Conservation (phyloP, 148 eudicot species). For the Persicaria tinctoria region DNA sequence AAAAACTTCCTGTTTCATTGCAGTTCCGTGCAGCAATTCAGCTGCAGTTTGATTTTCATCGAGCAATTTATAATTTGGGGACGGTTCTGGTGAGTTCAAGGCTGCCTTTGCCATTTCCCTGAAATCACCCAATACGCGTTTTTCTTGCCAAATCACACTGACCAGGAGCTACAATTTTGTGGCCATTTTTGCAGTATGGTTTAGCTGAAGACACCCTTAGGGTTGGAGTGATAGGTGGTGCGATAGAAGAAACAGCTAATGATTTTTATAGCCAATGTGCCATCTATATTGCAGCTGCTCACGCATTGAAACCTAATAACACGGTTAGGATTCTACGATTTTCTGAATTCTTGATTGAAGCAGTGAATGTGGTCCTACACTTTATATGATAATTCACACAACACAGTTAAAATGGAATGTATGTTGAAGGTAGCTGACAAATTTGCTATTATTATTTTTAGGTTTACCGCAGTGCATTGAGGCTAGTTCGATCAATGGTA, state of each 20-base stretch:
- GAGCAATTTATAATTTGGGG: conserved; percentile 97
- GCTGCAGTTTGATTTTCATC: conserved; percentile 92
- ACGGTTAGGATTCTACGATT: conserved; percentile 36
- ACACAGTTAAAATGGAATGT: not conserved
- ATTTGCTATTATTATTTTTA: conserved; percentile 23
- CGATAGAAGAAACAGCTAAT: conserved; percentile 59
- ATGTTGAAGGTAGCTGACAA: not conserved
- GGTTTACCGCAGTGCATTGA: conserved; percentile 95
- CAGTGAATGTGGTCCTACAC: not conserved
- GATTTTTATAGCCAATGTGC: conserved; percentile 87
- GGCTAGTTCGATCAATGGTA: conserved; percentile 97
- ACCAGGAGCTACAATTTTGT: not conserved
- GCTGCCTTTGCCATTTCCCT: conserved; percentile 1
- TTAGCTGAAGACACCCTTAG: conserved; percentile 94
- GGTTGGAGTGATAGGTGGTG: conserved; percentile 38
- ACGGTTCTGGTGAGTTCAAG: conserved; percentile 74
- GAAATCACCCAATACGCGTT: not conserved
- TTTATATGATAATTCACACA: not conserved
- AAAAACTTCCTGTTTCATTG: conserved; percentile 10
- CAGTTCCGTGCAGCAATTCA: conserved; percentile 94
- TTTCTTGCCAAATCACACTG: not conserved
- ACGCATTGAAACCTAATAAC: conserved; percentile 83
- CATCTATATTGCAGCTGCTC: conserved; percentile 92
- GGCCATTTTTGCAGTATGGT: conserved; percentile 62
- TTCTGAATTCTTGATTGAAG: not conserved